Evolutionary conservation across 768 basidiomycete species (phyloP).

Genomic region (Lentinula raphanica): DNA sequence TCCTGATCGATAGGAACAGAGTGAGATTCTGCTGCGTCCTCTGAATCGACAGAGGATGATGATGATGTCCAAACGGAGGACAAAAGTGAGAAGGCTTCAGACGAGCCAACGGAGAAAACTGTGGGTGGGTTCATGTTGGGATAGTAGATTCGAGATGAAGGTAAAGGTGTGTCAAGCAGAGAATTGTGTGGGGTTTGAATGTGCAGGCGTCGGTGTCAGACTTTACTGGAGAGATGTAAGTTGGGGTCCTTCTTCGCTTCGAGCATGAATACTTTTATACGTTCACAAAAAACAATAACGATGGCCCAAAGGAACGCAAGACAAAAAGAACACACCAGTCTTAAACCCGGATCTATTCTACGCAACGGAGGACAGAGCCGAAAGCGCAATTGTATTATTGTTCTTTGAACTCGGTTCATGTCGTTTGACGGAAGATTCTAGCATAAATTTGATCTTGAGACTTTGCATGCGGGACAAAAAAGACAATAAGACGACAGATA

Average conservation of each 20-base stretch:
- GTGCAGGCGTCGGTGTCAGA: neutral
- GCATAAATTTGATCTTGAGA: neutral
- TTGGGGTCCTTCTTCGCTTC: neutral
- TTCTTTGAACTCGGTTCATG: neutral
- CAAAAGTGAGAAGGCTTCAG: neutral
- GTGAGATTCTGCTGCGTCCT: neutral
- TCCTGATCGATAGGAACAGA: neutral
- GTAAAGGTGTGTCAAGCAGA: neutral
- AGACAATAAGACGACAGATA: neutral
- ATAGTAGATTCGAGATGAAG: neutral
- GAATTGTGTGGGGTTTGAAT: neutral
- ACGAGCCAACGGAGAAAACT: constrained; percentile 1
- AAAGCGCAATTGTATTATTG: neutral
- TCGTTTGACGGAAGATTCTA: neutral
- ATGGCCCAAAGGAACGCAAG: neutral
- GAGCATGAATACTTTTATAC: neutral
- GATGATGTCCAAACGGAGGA: neutral
- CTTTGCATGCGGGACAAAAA: neutral
- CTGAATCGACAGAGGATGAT: neutral
- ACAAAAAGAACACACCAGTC: neutral
- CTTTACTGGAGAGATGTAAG: neutral
- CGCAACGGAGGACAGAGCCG: neutral
- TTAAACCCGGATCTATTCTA: neutral
- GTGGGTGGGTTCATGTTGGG: neutral
- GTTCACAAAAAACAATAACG: neutral